Conservation (phyloP, 169 alveolate genomes). For the Babesia caballi region DNA sequence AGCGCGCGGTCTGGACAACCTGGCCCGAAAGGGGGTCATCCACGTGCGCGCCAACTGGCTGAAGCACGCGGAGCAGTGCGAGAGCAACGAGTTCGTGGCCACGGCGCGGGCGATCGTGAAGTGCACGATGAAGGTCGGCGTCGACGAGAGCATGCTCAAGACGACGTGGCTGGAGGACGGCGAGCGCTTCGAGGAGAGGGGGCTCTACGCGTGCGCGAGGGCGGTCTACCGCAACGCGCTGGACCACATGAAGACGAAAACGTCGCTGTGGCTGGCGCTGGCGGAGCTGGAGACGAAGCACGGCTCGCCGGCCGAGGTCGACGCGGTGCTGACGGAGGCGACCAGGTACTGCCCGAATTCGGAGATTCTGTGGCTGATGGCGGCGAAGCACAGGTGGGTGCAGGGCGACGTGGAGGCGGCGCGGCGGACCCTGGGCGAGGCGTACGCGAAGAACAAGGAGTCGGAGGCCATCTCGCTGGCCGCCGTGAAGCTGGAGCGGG, state of each 20-base stretch:
- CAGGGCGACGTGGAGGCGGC: constrained; percentile 87
- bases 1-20: constrained; percentile 82
- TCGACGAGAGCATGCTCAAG: constrained; percentile 72
- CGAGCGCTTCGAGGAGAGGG: constrained; percentile 76
- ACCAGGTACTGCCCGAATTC: constrained; percentile 88
- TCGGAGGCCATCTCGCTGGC: constrained; percentile 86
- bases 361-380: constrained; percentile 90
- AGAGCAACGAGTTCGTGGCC: constrained; percentile 76
- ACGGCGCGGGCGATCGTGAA: constrained; percentile 89
- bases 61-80: constrained; percentile 88
- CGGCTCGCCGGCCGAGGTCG: constrained; percentile 84
- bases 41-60: constrained; percentile 88
- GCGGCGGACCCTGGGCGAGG: constrained; percentile 84
- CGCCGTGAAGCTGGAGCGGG: constrained; percentile 89
- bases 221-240: constrained; percentile 82
- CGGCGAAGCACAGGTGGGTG: constrained; percentile 88
- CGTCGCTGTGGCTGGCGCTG: constrained; percentile 89
- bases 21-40: constrained; percentile 79
- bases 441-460: constrained; percentile 81
- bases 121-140: constrained; percentile 76
- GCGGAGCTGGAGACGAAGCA: constrained; percentile 92
- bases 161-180: constrained; percentile 80
- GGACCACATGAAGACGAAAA: constrained; percentile 79
- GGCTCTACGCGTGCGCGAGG: constrained; percentile 84
- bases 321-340: constrained; percentile 81